Percentiles rank a stretch among this genome's conserved stretches.
phyloP scores from a whole-genome alignment of 805 yeast species.

The Saccharomycopsis capsularis region DNA sequence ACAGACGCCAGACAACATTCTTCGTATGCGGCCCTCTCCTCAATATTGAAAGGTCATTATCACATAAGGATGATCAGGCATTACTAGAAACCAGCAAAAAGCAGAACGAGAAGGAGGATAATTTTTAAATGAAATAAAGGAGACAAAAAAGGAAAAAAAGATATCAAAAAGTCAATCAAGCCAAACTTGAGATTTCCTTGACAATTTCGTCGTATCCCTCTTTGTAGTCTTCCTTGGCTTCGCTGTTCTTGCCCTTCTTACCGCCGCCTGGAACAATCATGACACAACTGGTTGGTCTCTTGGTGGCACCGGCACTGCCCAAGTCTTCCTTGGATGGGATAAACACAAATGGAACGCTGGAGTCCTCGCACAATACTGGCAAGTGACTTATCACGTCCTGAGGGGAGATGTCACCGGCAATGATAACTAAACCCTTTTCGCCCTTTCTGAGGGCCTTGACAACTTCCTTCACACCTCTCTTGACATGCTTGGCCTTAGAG shows the following conservation, averaged over 20 bases:
- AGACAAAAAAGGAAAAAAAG: background rate
- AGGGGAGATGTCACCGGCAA: slow-evolving; percentile 98
- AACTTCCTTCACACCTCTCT: slow-evolving; percentile 98
- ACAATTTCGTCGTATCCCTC: slow-evolving; percentile 68
- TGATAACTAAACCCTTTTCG: slow-evolving; percentile 90
- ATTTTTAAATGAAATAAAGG: background rate
- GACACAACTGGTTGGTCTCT: slow-evolving; percentile 97
- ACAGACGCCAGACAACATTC: no score
- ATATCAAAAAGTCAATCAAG: no score
- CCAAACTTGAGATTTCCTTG: slow-evolving; percentile 19
- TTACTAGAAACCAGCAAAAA: background rate
- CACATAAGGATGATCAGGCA: background rate
- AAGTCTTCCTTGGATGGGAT: slow-evolving; percentile 97
- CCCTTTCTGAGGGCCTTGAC: slow-evolving; percentile 97
- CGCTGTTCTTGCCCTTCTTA: slow-evolving; percentile 64
- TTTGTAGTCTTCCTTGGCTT: slow-evolving; percentile 77
- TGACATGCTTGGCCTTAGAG: slow-evolving; percentile 95
- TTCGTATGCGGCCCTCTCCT: no score
- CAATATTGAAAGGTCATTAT: no score
- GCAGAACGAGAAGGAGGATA: no score
- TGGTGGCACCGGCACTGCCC: slow-evolving; percentile 98
- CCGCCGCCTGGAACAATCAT: slow-evolving; percentile 97
- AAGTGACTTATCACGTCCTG: slow-evolving; percentile 94
- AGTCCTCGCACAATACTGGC: slow-evolving; percentile 96
- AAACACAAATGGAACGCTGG: slow-evolving; percentile 83